Conservation (phyloP, 768 basidiomycete genomes). For the Boletellus emodensis region DNA sequence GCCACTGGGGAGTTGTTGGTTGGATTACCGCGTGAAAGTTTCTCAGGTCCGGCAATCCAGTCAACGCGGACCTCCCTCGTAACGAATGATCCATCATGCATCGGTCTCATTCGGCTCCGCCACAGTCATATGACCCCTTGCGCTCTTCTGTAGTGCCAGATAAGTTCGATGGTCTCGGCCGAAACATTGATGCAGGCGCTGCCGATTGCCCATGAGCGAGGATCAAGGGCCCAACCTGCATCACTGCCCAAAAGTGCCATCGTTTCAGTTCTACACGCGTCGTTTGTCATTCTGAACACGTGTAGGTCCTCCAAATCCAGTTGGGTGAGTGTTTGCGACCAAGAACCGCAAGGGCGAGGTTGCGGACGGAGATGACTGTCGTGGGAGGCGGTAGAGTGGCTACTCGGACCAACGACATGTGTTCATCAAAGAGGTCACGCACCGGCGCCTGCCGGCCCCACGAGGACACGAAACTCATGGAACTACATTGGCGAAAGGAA, state of each 20-base stretch:
- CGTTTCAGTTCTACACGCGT: not conserved
- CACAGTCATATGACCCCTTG: too few species aligned
- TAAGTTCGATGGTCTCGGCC: too few species aligned
- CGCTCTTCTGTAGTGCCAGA: too few species aligned
- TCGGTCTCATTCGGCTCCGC: too few species aligned
- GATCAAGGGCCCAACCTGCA: not conserved
- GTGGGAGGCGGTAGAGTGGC: not conserved
- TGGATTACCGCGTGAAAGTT: too few species aligned
- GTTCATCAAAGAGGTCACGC: not conserved
- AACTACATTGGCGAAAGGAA: not conserved
- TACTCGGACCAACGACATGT: not conserved
- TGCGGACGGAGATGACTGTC: not conserved
- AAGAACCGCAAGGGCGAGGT: not conserved
- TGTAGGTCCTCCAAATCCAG: not conserved
- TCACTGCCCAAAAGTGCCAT: not conserved
- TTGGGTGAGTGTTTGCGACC: not conserved
- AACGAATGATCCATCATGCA: too few species aligned
- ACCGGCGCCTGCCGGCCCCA: not conserved
- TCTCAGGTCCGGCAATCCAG: too few species aligned
- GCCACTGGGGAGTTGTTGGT: too few species aligned
- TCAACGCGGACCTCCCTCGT: too few species aligned
- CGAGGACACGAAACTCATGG: not conserved
- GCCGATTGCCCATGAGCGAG: too few species aligned
- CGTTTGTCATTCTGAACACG: not conserved
- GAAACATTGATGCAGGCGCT: too few species aligned